phyloP scores from a whole-genome alignment of 2,329 filamentous ascomycete genomes.

The Chaetothyriales sp. region DNA sequence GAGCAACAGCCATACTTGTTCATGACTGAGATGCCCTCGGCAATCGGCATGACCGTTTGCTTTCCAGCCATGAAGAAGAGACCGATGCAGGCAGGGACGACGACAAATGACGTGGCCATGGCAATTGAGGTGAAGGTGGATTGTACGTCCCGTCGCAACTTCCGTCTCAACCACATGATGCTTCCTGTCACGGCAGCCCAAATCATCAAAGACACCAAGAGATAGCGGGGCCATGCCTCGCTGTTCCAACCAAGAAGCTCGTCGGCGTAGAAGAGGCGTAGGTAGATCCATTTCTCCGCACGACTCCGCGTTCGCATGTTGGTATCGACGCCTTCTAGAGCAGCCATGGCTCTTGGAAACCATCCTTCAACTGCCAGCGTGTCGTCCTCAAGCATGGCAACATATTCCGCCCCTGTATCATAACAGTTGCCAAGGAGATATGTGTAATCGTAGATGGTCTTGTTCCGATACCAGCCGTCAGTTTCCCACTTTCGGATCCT shows the following conservation, averaged over 20 bases:
- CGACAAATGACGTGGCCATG: constrained; percentile 21
- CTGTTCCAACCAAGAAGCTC: constrained; percentile 34
- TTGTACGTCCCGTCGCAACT: constrained; percentile 3
- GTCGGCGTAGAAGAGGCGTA: constrained; percentile 36
- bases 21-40: constrained; percentile 28
- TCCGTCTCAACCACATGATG: constrained; percentile 7
- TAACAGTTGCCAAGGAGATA: constrained; percentile 31
- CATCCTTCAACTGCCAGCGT: constrained; percentile 35
- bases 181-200: constrained; percentile 6
- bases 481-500: constrained; percentile 25
- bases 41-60: constrained; percentile 25
- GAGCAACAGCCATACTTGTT: constrained; percentile 31
- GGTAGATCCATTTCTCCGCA: constrained; percentile 24
- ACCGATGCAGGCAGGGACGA: constrained; percentile 20
- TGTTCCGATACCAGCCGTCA: constrained; percentile 24
- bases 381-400: constrained; percentile 36
- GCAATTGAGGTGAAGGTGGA: constrained; percentile 16
- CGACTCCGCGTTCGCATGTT: constrained; percentile 13
- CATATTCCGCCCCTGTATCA: constrained; percentile 26
- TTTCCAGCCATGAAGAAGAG: constrained; percentile 32
- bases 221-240: constrained; percentile 28
- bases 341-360: constrained; percentile 30
- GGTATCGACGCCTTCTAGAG: constrained; percentile 23
- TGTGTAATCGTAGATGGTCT: constrained; percentile 32
- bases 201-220: constrained; percentile 22